Conservation (phyloP, 2,329 filamentous ascomycete genomes). For the Pezicula rhizophila region DNA sequence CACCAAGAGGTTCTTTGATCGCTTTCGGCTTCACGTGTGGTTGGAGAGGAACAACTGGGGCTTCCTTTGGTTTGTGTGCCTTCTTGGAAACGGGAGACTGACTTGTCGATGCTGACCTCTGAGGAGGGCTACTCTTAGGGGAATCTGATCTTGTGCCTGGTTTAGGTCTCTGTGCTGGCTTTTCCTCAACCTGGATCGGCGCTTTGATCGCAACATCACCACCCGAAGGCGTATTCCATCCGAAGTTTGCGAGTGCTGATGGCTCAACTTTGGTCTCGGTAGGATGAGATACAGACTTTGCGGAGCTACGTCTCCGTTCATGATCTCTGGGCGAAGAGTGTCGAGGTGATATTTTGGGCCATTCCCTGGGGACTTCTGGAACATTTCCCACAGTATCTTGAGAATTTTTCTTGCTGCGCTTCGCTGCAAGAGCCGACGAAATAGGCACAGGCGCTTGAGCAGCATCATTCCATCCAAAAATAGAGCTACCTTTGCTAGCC, state of each 20-base stretch:
- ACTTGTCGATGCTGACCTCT: too few relatives aligned
- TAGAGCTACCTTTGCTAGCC: constrained; percentile 39
- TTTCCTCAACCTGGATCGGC: background rate
- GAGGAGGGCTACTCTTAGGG: background rate
- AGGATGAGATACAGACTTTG: constrained; percentile 6
- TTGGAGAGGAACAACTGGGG: background rate
- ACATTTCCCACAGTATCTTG: constrained; percentile 4
- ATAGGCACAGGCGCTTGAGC: constrained; percentile 45
- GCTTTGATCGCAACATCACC: background rate
- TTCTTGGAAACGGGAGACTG: background rate
- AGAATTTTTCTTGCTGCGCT: constrained; percentile 13
- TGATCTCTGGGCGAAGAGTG: background rate
- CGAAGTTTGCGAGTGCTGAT: constrained; percentile 15
- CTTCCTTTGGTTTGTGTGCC: background rate
- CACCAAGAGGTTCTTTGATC: too few relatives aligned
- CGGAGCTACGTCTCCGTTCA: constrained; percentile 15
- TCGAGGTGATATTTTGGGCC: constrained; percentile 13
- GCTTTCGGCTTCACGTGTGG: too few relatives aligned
- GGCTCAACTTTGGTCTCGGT: constrained; percentile 5
- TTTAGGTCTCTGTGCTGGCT: background rate
- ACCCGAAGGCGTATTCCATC: constrained; percentile 12
- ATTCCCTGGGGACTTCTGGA: constrained; percentile 20
- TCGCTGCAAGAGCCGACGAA: constrained; percentile 17
- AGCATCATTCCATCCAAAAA: constrained; percentile 56
- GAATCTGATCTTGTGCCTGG: background rate